These are phyloP conservation scores for Cetraspora pellucida DNA, from an alignment of 192 early-diverging fungal species.

Conservation along the genomic window DNA sequence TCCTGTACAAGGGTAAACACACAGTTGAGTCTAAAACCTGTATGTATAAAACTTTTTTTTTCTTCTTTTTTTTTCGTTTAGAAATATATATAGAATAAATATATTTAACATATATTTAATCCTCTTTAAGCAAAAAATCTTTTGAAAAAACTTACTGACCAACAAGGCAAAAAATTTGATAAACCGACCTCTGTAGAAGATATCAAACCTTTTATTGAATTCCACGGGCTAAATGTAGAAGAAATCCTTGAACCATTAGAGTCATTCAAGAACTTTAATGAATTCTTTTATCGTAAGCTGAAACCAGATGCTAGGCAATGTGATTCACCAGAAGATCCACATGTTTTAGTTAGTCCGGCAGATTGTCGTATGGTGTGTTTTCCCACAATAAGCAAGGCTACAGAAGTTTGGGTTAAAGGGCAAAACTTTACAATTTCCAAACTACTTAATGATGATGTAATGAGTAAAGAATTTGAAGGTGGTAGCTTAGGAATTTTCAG, in stretches of 20 bases:
- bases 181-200: slow-evolving; percentile 60
- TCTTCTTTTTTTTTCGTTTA: background rate
- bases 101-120: slow-evolving; percentile 6
- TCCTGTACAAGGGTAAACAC: slow-evolving; percentile 69
- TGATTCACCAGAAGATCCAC: slow-evolving; percentile 47
- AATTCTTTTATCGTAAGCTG: slow-evolving; percentile 84
- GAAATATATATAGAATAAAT: background rate
- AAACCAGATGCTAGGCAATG: slow-evolving; percentile 62
- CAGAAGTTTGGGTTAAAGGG: slow-evolving; percentile 82
- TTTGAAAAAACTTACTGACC: slow-evolving; percentile 54
- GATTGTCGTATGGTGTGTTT: slow-evolving; percentile 76
- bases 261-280: slow-evolving; percentile 76
- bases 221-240: slow-evolving; percentile 67
- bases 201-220: slow-evolving; percentile 72
- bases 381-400: slow-evolving; percentile 63
- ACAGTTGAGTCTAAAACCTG: slow-evolving; percentile 46
- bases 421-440: slow-evolving; percentile 62
- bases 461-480: slow-evolving; percentile 58
- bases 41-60: slow-evolving; percentile 15
- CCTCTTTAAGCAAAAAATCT: slow-evolving; percentile 42
- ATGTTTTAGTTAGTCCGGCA: slow-evolving; percentile 69
- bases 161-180: slow-evolving; percentile 76
- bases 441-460: slow-evolving; percentile 55
- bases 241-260: slow-evolving; percentile 72
- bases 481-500: slow-evolving; percentile 73